Conservation (phyloP, 306 rosid genomes). For the Quercus mongolica region DNA sequence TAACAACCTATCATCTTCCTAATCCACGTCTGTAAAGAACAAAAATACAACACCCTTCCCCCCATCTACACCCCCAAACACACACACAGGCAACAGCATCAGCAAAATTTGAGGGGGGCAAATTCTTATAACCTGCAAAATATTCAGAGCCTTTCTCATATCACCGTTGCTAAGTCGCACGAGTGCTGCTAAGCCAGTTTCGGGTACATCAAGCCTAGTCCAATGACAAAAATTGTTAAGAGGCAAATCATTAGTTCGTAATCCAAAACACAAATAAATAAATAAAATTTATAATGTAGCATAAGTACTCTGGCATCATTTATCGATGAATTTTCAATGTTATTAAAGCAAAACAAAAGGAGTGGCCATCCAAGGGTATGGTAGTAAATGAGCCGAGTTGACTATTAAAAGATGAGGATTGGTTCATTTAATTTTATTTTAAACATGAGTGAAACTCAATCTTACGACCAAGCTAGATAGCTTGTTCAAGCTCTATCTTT, state of each 20-base stretch:
- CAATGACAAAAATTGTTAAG: conserved; percentile 17
- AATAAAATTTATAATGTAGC: neutral
- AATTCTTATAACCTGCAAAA: conserved; percentile 61
- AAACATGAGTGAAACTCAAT: too few species aligned
- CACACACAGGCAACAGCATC: neutral
- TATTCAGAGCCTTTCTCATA: conserved; percentile 91
- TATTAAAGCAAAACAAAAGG: neutral
- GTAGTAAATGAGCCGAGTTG: too few species aligned
- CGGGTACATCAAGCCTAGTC: conserved; percentile 76
- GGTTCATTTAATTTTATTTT: too few species aligned
- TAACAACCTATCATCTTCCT: neutral
- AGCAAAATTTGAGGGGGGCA: neutral
- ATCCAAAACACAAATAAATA: conserved; percentile 3
- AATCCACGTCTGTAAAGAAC: neutral
- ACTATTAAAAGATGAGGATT: too few species aligned
- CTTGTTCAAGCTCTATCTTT: too few species aligned
- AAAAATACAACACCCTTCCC: neutral
- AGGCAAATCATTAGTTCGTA: conserved; percentile 3
- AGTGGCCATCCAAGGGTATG: neutral
- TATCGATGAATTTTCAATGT: neutral
- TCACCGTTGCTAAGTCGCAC: conserved; percentile 92
- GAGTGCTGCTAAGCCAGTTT: conserved; percentile 68
- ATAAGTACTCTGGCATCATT: neutral
- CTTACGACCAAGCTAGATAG: too few species aligned
- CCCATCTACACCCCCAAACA: neutral